Percentiles rank a stretch among this genome's conserved stretches.
Evolutionary conservation across 345 rosid species (phyloP).

Genomic region (Bruguiera sexangula): DNA sequence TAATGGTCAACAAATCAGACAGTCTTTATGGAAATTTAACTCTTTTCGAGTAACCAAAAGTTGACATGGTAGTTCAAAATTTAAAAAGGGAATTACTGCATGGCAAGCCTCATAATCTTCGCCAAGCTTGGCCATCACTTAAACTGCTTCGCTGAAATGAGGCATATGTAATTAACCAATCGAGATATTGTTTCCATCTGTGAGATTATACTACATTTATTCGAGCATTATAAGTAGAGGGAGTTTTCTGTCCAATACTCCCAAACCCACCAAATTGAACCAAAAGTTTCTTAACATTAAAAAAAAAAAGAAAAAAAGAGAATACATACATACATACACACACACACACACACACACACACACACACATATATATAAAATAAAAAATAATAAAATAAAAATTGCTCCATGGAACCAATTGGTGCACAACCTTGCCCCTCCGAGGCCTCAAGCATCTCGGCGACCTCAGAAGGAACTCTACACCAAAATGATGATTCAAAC

Average conservation of each 20-base stretch:
- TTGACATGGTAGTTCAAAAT: conserved; percentile 9
- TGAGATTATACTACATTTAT: conserved; percentile 19
- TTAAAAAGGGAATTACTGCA: conserved; percentile 3
- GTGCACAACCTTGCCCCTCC: conserved; percentile 22
- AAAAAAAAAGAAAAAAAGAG: no score
- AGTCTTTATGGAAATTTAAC: conserved; percentile 2
- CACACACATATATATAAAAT: no score
- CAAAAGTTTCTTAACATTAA: no score
- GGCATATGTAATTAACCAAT: conserved; percentile 1
- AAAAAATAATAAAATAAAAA: no score
- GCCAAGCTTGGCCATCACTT: conserved; percentile 10
- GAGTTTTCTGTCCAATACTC: no score
- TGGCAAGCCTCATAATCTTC: conserved; percentile 3
- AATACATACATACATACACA: no score
- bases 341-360: no score
- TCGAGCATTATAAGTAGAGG: no score
- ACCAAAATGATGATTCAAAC: neutral
- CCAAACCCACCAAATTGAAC: no score
- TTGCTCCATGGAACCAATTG: conserved; percentile 23
- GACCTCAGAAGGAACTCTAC: conserved; percentile 17
- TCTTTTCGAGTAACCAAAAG: neutral
- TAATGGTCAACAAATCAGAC: neutral
- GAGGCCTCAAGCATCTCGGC: conserved; percentile 39
- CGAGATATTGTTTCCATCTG: conserved; percentile 31
- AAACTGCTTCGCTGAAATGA: conserved; percentile 7